Conservation (phyloP, 2,329 filamentous ascomycete species). For the Clarireedia paspali region DNA sequence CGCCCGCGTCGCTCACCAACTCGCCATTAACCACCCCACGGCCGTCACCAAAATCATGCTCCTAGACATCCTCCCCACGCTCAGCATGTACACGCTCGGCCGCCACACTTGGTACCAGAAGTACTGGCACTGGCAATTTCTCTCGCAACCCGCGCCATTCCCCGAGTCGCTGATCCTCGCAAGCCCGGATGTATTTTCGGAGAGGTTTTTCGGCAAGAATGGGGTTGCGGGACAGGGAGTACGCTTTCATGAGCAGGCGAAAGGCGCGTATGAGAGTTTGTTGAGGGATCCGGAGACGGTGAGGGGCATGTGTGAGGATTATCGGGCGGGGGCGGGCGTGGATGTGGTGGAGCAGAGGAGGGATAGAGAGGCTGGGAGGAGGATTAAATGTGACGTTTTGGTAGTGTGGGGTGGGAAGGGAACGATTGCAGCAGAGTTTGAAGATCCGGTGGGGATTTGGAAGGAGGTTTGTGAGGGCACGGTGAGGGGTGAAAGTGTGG, state of each 20-base stretch:
- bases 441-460: slow-evolving; percentile 43
- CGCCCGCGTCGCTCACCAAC: slow-evolving; percentile 45
- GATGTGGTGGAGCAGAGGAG: slow-evolving; percentile 43
- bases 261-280: slow-evolving; percentile 15
- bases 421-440: slow-evolving; percentile 41
- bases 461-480: slow-evolving; percentile 34
- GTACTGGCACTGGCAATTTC: slow-evolving; percentile 54
- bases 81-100: slow-evolving; percentile 43
- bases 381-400: slow-evolving; percentile 39
- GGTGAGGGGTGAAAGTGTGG: slow-evolving; percentile 36
- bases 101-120: slow-evolving; percentile 37
- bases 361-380: slow-evolving; percentile 36
- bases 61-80: slow-evolving; percentile 47
- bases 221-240: slow-evolving; percentile 10
- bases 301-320: slow-evolving; percentile 47
- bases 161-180: slow-evolving; percentile 40
- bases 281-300: slow-evolving; percentile 33
- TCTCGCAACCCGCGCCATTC: slow-evolving; percentile 44
- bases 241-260: slow-evolving; percentile 14
- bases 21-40: slow-evolving; percentile 38
- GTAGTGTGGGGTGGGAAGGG: slow-evolving; percentile 44
- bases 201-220: slow-evolving; percentile 28
- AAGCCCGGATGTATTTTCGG: slow-evolving; percentile 34
- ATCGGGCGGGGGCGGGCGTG: slow-evolving; percentile 42
- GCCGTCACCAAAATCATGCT: slow-evolving; percentile 33